Percentiles rank a stretch among this genome's conserved stretches.
These are phyloP conservation scores for Auriculariales sp. DNA, from an alignment of 768 basidiomycete species.

Conservation along the genomic window DNA sequence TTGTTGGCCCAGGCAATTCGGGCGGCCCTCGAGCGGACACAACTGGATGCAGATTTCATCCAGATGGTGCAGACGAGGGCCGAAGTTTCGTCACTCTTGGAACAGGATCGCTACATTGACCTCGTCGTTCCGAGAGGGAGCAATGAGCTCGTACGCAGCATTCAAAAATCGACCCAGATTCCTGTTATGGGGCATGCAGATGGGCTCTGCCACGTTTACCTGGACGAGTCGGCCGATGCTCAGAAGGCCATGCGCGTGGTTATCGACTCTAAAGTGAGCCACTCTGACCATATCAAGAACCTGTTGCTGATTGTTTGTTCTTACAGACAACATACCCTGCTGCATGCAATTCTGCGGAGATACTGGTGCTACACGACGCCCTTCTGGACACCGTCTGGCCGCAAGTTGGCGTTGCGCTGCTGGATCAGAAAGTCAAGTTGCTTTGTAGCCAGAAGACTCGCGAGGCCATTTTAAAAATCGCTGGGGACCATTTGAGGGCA, in stretches of 20 bases:
- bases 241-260: slow-evolving; percentile 73
- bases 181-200: slow-evolving; percentile 99
- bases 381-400: slow-evolving; percentile 69
- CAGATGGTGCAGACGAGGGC: slow-evolving; percentile 85
- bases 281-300: neutral
- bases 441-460: slow-evolving; percentile 64
- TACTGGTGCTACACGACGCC: slow-evolving; percentile 68
- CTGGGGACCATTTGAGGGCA: slow-evolving; percentile 8
- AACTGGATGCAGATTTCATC: slow-evolving; percentile 67
- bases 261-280: slow-evolving; percentile 76
- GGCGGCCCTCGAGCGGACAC: slow-evolving; percentile 54
- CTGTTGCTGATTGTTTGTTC: neutral
- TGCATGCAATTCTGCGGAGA: slow-evolving; percentile 90
- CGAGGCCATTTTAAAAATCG: slow-evolving; percentile 34
- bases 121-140: slow-evolving; percentile 94
- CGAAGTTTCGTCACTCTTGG: slow-evolving; percentile 78
- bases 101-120: slow-evolving; percentile 85
- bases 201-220: slow-evolving; percentile 79
- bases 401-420: slow-evolving; percentile 54
- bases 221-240: slow-evolving; percentile 68
- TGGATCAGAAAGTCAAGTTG: slow-evolving; percentile 56
- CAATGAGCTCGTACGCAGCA: slow-evolving; percentile 74
- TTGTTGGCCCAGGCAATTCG: slow-evolving; percentile 72
- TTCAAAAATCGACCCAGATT: slow-evolving; percentile 82
- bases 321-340: slow-evolving; percentile 82